Conservation (phyloP, 768 basidiomycete species). For the Suillus hirtellus region DNA sequence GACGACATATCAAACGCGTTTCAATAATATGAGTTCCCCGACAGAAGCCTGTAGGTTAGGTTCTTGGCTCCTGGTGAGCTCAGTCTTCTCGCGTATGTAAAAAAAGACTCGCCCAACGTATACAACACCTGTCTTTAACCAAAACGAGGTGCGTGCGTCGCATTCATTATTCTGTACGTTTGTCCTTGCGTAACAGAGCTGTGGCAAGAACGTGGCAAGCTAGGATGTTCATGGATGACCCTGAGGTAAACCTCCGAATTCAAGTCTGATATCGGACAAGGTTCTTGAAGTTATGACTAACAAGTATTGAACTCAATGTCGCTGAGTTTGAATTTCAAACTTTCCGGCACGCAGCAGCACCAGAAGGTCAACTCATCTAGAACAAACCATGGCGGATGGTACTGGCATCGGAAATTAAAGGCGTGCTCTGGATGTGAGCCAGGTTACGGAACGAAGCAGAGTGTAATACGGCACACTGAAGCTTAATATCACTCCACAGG, state of each 20-base stretch:
- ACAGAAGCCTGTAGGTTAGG: background rate
- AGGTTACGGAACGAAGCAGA: slow-evolving; percentile 41
- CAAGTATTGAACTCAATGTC: background rate
- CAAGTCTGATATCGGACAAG: background rate
- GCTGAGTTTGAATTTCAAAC: background rate
- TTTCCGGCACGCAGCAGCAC: background rate
- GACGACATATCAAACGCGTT: background rate
- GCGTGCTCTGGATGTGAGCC: slow-evolving; percentile 52
- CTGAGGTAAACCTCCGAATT: background rate
- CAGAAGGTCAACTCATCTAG: background rate
- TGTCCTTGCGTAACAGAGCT: background rate
- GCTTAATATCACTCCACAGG: slow-evolving; percentile 62
- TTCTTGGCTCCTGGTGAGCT: background rate
- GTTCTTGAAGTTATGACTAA: too few species aligned
- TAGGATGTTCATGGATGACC: background rate
- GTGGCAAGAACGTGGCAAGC: background rate
- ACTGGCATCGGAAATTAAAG: slow-evolving; percentile 34
- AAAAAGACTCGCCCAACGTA: background rate
- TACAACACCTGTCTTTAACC: background rate
- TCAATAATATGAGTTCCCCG: background rate
- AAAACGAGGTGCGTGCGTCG: background rate
- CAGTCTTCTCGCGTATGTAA: background rate
- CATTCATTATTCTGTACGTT: background rate
- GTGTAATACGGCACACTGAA: slow-evolving; percentile 55
- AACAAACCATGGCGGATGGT: background rate